phyloP scores from a whole-genome alignment of 257 asterid genomes.

The Solanum pimpinellifolium region DNA sequence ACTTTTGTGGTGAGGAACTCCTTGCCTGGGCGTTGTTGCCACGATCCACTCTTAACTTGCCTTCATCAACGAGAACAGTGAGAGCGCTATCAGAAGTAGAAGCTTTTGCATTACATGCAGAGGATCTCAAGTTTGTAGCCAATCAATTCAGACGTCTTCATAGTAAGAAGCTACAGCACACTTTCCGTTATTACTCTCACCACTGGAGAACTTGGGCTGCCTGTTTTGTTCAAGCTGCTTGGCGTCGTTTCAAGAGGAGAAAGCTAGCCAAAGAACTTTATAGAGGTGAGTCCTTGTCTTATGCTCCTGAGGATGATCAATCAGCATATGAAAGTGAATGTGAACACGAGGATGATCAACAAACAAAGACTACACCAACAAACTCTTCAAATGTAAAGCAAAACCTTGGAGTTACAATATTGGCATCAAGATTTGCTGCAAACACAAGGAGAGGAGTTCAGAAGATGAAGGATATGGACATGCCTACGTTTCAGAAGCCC shows the following conservation, averaged over 20 bases:
- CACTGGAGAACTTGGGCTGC: conserved; percentile 91
- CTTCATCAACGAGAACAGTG: conserved; percentile 81
- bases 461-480: conserved; percentile 39
- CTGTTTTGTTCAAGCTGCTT: conserved; percentile 69
- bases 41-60: conserved; percentile 42
- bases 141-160: conserved; percentile 80
- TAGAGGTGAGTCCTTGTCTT: conserved; percentile 36
- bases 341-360: conserved; percentile 13
- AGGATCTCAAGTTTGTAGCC: conserved; percentile 76
- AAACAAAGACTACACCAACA: not conserved
- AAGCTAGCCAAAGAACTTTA: conserved; percentile 27
- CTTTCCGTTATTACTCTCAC: conserved; percentile 66
- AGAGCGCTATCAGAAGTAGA: conserved; percentile 61
- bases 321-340: conserved; percentile 1
- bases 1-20: conserved; percentile 77
- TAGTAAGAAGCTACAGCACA: conserved; percentile 74
- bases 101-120: conserved; percentile 71
- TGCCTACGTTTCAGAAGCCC: conserved; percentile 58
- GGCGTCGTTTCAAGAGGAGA: conserved; percentile 55
- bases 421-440: conserved; percentile 72
- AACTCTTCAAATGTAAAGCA: conserved; percentile 25
- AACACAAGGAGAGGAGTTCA: conserved; percentile 66
- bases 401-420: conserved; percentile 45
- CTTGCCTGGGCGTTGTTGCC: conserved; percentile 85
- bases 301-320: conserved; percentile 7